A percentile compares a stretch with the other conserved stretches of the same genome.
Conservation (phyloP, 176 grass and related monocot species). For the Tuctoria greenei region DNA sequence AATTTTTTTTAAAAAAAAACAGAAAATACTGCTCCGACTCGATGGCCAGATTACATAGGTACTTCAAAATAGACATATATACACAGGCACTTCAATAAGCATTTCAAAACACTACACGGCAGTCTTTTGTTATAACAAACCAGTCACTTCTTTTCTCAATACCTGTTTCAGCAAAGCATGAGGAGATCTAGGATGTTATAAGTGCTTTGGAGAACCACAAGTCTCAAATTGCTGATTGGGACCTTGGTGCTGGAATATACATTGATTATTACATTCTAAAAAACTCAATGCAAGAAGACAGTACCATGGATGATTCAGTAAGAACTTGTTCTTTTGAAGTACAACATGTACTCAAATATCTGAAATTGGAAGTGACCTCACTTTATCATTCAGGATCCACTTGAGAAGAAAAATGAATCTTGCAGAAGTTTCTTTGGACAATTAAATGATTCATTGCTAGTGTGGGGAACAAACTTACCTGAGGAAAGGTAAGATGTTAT, state of each 20-base stretch:
- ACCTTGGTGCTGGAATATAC: slow-evolving; percentile 85
- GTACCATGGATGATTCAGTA: slow-evolving; percentile 64
- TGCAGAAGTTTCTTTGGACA: slow-evolving; percentile 67
- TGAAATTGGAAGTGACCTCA: slow-evolving; percentile 1
- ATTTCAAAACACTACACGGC: too few species aligned
- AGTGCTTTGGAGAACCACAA: slow-evolving; percentile 74
- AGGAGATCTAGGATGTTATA: slow-evolving; percentile 81
- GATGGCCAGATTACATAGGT: too few species aligned
- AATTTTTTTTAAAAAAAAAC: too few species aligned
- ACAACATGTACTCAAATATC: slow-evolving; percentile 2
- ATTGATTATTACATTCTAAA: slow-evolving; percentile 72
- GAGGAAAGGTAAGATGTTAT: slow-evolving; percentile 65
- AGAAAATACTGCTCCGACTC: too few species aligned
- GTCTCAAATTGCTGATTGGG: slow-evolving; percentile 93
- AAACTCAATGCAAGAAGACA: slow-evolving; percentile 67
- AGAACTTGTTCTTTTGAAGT: not conserved
- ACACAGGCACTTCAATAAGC: too few species aligned
- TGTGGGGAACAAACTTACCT: slow-evolving; percentile 86
- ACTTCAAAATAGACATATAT: too few species aligned
- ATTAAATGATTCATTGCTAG: slow-evolving; percentile 73
- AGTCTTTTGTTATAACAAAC: too few species aligned
- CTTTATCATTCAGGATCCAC: slow-evolving; percentile 55
- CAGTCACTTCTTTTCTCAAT: not conserved
- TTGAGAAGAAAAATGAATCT: slow-evolving; percentile 68
- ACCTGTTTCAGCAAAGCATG: slow-evolving; percentile 58